These are phyloP conservation scores for Sporothrix brasiliensis DNA, from an alignment of 2,329 filamentous ascomycete genomes.

Conservation along the genomic window DNA sequence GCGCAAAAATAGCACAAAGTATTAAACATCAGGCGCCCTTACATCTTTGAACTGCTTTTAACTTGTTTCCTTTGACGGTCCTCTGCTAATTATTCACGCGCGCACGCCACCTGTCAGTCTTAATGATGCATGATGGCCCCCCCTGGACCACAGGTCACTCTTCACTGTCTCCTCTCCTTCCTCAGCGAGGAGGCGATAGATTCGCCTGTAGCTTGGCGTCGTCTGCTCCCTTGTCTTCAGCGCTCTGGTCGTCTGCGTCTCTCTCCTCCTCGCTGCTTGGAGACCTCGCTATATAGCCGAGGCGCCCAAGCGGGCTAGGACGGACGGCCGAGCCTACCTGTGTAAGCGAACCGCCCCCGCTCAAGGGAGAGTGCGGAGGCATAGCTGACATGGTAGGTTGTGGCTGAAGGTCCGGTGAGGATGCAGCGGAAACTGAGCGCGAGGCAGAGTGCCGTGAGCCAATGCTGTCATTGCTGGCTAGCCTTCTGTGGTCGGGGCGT, in stretches of 20 bases:
- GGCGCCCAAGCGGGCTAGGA: conserved; percentile 47
- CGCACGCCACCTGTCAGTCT: neutral
- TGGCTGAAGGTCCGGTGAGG: conserved; percentile 28
- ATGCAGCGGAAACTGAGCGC: conserved; percentile 29
- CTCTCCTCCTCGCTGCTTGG: conserved; percentile 39
- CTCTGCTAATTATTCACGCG: conserved; percentile 5
- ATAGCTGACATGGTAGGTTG: conserved; percentile 39
- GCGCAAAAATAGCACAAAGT: neutral
- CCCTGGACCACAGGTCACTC: neutral
- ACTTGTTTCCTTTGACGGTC: neutral
- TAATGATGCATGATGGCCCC: neutral
- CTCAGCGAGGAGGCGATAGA: neutral
- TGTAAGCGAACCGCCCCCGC: neutral
- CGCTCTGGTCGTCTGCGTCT: neutral
- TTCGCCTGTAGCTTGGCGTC: neutral
- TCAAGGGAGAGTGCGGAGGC: conserved; percentile 33
- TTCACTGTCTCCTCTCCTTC: neutral
- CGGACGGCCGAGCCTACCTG: conserved; percentile 31
- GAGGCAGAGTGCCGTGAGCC: conserved; percentile 34
- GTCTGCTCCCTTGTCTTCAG: neutral
- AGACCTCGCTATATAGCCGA: conserved; percentile 42
- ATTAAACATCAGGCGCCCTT: neutral
- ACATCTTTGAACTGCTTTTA: neutral
- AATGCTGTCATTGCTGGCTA: conserved; percentile 39
- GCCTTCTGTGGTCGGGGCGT: conserved; percentile 36